These are phyloP conservation scores for Penicillium riverlandense DNA, from an alignment of 495 filamentous ascomycete species.

Conservation along the genomic window DNA sequence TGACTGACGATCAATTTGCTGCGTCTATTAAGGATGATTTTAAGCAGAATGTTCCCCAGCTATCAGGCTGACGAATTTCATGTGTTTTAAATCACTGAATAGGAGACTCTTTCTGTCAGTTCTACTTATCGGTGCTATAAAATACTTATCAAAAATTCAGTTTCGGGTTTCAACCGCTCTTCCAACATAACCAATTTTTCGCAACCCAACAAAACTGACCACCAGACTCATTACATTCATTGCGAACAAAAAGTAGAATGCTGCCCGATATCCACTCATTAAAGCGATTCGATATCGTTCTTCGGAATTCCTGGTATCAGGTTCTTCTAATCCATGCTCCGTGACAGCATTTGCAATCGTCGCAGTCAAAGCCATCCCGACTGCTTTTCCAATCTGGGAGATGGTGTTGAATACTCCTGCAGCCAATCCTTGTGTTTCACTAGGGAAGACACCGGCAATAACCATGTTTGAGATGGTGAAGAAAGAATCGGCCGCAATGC, in stretches of 20 bases:
- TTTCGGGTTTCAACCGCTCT: constrained; percentile 28
- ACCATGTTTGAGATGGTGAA: constrained; percentile 48
- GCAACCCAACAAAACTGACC: constrained; percentile 9
- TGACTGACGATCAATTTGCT: constrained; percentile 42
- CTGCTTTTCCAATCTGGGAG: constrained; percentile 46
- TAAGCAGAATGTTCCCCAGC: not conserved
- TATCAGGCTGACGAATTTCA: too few relatives aligned
- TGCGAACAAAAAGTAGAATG: constrained; percentile 46
- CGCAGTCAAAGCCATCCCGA: constrained; percentile 44
- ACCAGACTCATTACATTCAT: constrained; percentile 3
- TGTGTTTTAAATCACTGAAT: too few relatives aligned
- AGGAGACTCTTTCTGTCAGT: too few relatives aligned
- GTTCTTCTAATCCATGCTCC: not conserved
- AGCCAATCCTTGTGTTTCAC: constrained; percentile 31
- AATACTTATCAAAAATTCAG: not conserved
- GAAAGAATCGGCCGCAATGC: constrained; percentile 39
- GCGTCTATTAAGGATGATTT: constrained; percentile 32
- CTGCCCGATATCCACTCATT: constrained; percentile 43
- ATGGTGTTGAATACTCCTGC: constrained; percentile 56
- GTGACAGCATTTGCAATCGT: constrained; percentile 42
- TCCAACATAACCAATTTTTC: constrained; percentile 41
- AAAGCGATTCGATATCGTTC: constrained; percentile 19
- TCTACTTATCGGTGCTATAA: too few relatives aligned
- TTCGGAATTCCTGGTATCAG: not conserved
- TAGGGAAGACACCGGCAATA: constrained; percentile 34